A percentile compares a stretch with the other conserved stretches of the same genome.
These are phyloP conservation scores for Tephrocybe sp. DNA, from an alignment of 768 basidiomycete species.

Conservation along the genomic window DNA sequence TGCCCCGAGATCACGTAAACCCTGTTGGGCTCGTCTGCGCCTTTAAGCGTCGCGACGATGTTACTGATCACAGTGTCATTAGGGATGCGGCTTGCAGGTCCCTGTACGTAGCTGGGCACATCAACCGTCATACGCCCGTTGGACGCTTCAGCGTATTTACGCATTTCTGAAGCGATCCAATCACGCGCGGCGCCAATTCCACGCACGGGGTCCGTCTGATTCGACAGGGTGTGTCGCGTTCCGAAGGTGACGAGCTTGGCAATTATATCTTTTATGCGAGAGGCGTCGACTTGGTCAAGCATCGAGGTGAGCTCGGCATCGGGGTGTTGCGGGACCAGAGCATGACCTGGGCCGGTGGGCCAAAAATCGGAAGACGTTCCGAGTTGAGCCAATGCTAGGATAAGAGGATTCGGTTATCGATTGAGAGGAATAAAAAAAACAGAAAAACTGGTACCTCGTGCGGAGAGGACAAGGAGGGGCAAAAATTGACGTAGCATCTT, in stretches of 20 bases:
- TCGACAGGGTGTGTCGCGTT: conserved; percentile 53
- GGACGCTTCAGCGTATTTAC: conserved; percentile 34
- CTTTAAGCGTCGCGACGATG: conserved; percentile 48
- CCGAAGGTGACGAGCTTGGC: conserved; percentile 55
- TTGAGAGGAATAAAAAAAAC: neutral
- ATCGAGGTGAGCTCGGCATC: conserved; percentile 43
- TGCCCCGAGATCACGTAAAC: conserved; percentile 56
- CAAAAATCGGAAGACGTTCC: conserved; percentile 25
- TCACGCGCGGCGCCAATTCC: conserved; percentile 57
- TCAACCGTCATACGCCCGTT: conserved; percentile 42
- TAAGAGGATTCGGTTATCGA: neutral
- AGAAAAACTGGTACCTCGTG: neutral
- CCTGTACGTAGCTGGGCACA: conserved; percentile 47
- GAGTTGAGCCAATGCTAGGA: conserved; percentile 9
- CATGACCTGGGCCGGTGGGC: conserved; percentile 50
- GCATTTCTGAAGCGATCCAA: conserved; percentile 53
- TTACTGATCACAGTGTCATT: conserved; percentile 49
- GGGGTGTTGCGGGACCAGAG: conserved; percentile 42
- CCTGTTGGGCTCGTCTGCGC: conserved; percentile 47
- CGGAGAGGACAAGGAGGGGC: neutral
- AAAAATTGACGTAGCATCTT: neutral
- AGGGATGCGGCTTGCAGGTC: conserved; percentile 33
- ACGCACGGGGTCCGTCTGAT: conserved; percentile 49
- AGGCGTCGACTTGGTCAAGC: conserved; percentile 45
- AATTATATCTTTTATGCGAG: conserved; percentile 46